Conservation (phyloP, 805 yeast genomes). For the Naumovozyma castellii region DNA sequence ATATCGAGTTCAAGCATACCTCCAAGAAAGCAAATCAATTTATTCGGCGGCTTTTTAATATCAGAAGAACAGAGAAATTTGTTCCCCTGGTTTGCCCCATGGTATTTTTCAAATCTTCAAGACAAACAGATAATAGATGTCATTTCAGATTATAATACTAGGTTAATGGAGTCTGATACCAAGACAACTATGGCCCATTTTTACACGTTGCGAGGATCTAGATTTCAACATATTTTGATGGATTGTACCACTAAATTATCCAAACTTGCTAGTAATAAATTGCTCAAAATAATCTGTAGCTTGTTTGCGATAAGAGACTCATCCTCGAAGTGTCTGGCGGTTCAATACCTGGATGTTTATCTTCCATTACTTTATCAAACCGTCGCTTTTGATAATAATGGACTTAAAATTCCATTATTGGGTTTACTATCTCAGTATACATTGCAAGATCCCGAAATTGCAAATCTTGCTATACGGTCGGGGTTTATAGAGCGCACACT, state of each 20-base stretch:
- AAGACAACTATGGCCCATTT: slow-evolving; percentile 9
- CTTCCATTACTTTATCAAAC: slow-evolving; percentile 37
- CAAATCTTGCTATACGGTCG: slow-evolving; percentile 20
- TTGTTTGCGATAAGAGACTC: slow-evolving; percentile 31
- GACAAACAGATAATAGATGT: slow-evolving; percentile 10
- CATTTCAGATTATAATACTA: slow-evolving; percentile 18
- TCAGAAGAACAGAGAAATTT: slow-evolving; percentile 17
- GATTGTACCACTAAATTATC: slow-evolving; percentile 16
- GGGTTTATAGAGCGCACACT: slow-evolving; percentile 25
- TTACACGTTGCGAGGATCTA: slow-evolving; percentile 32
- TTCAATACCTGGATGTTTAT: slow-evolving; percentile 74
- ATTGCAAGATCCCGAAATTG: slow-evolving; percentile 23
- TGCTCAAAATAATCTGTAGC: slow-evolving; percentile 16
- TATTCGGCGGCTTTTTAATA: slow-evolving; percentile 24
- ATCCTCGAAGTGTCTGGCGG: slow-evolving; percentile 43
- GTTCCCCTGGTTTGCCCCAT: slow-evolving; percentile 23
- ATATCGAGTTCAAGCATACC: not conserved
- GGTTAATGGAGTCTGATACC: slow-evolving; percentile 12
- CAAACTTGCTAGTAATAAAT: slow-evolving; percentile 11
- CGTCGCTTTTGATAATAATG: slow-evolving; percentile 19
- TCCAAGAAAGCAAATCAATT: slow-evolving; percentile 12
- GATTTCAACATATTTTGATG: slow-evolving; percentile 33
- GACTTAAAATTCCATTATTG: slow-evolving; percentile 20
- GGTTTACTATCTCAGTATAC: slow-evolving; percentile 24
- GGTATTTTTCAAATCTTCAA: slow-evolving; percentile 15